Evolutionary conservation across 1,284 basidiomycete genomes (phyloP).

Genomic region (Serendipita sp.): DNA sequence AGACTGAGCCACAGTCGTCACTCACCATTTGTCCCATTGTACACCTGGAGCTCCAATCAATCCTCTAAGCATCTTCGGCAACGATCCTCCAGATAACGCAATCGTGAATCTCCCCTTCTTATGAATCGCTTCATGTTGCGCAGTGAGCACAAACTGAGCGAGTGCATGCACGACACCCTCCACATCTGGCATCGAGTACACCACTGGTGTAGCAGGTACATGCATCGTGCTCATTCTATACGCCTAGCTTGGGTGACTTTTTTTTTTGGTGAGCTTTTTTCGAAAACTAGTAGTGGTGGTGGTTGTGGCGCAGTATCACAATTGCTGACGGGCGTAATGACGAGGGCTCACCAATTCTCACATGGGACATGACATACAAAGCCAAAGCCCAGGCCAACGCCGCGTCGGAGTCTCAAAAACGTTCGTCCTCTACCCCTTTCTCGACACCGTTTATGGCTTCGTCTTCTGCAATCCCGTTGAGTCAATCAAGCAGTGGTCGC

Average conservation of each 20-base stretch:
- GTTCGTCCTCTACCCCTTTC: not conserved
- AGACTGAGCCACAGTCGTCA: slow-evolving; percentile 12
- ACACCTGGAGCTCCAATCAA: slow-evolving; percentile 62
- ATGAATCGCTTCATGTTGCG: slow-evolving; percentile 79
- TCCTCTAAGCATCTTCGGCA: slow-evolving; percentile 70
- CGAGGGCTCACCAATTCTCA: too few species aligned
- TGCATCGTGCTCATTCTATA: not conserved
- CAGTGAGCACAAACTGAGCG: slow-evolving; percentile 72
- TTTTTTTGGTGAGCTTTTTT: too few species aligned
- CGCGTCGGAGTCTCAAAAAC: not conserved
- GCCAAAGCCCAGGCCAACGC: too few species aligned
- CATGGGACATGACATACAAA: too few species aligned
- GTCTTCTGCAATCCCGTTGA: not conserved
- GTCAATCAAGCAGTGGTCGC: not conserved
- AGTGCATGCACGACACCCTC: slow-evolving; percentile 49
- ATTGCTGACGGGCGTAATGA: not conserved
- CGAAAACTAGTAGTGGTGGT: too few species aligned
- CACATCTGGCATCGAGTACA: slow-evolving; percentile 56
- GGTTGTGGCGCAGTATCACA: not conserved
- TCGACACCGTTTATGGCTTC: not conserved
- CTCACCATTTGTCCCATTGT: slow-evolving; percentile 92
- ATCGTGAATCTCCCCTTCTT: slow-evolving; percentile 84
- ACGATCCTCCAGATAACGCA: slow-evolving; percentile 85
- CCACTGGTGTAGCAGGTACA: slow-evolving; percentile 39
- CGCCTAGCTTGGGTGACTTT: too few species aligned